Percentiles rank a stretch among this genome's conserved stretches.
These are phyloP conservation scores for Remersonia thermophila DNA, from an alignment of 2,329 filamentous ascomycete genomes.

Conservation along the genomic window DNA sequence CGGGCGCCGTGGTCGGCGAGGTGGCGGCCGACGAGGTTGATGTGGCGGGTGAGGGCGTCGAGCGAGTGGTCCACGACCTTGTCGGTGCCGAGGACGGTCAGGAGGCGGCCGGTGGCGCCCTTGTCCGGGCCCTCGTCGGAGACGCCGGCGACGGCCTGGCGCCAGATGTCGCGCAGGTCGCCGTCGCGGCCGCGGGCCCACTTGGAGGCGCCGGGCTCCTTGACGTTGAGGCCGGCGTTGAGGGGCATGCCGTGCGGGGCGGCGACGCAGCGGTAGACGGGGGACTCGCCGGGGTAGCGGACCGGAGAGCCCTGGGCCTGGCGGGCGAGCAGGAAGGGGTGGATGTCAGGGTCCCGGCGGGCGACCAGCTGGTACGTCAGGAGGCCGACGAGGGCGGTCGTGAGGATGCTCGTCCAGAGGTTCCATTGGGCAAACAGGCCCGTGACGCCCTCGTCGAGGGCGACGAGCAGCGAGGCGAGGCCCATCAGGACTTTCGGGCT, in stretches of 20 bases:
- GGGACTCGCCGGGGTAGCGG: constrained; percentile 72
- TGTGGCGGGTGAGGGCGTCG: constrained; percentile 68
- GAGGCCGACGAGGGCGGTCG: constrained; percentile 52
- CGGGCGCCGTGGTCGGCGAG: constrained; percentile 58
- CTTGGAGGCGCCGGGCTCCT: constrained; percentile 65
- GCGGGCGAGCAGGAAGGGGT: constrained; percentile 79
- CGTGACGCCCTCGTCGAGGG: constrained; percentile 60
- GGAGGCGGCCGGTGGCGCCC: constrained; percentile 54
- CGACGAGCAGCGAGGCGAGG: constrained; percentile 42
- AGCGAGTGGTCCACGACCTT: constrained; percentile 61
- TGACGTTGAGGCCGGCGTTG: constrained; percentile 66
- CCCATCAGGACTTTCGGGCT: no score
- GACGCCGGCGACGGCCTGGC: constrained; percentile 52
- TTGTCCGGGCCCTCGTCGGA: constrained; percentile 48
- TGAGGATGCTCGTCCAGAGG: constrained; percentile 60
- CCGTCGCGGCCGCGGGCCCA: constrained; percentile 78
- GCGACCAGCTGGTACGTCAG: constrained; percentile 60
- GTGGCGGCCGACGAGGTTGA: constrained; percentile 73
- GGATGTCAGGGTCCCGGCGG: constrained; percentile 72
- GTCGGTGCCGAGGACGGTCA: constrained; percentile 68
- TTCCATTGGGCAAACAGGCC: constrained; percentile 71
- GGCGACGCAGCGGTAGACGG: constrained; percentile 72
- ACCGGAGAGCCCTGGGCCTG: constrained; percentile 71
- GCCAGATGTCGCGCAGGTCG: constrained; percentile 86
- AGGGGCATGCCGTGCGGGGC: constrained; percentile 77